phyloP scores from a whole-genome alignment of 2,329 filamentous ascomycete species.

The Falciphora oryzae region DNA sequence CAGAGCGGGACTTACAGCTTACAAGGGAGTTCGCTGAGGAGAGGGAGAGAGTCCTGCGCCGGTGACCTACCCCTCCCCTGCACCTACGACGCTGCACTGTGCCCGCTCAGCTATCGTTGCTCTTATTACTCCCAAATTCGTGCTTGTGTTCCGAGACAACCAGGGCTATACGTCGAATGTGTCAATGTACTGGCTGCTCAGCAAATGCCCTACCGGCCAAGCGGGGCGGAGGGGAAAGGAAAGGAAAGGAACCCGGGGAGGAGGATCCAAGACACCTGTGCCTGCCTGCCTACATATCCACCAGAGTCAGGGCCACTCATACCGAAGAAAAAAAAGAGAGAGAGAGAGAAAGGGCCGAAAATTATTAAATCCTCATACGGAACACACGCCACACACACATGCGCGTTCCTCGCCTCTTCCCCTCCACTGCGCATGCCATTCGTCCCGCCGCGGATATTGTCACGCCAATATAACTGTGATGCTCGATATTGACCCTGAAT shows the following conservation, averaged over 20 bases:
- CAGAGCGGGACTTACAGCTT: background rate
- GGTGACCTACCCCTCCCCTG: background rate
- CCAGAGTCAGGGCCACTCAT: background rate
- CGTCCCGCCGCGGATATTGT: conserved; percentile 35
- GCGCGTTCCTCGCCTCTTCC: conserved; percentile 1
- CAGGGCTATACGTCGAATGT: background rate
- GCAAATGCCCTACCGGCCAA: background rate
- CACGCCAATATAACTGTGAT: conserved; percentile 36
- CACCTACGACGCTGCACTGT: background rate
- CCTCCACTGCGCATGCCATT: conserved; percentile 15
- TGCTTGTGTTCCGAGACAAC: background rate
- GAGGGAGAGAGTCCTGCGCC: background rate
- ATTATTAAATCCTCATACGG: conserved; percentile 1
- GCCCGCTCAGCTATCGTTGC: background rate
- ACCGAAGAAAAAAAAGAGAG: background rate
- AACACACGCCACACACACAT: conserved; percentile 2
- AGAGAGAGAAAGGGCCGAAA: background rate
- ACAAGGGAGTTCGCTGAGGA: background rate
- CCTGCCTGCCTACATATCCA: background rate
- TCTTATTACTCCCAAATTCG: background rate
- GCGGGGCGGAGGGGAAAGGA: no score
- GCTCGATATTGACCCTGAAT: conserved; percentile 34
- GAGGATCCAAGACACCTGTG: background rate
- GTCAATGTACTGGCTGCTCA: background rate
- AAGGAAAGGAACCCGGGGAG: background rate